Conservation (phyloP, 257 asterid species). For the Gentiana dahurica region DNA sequence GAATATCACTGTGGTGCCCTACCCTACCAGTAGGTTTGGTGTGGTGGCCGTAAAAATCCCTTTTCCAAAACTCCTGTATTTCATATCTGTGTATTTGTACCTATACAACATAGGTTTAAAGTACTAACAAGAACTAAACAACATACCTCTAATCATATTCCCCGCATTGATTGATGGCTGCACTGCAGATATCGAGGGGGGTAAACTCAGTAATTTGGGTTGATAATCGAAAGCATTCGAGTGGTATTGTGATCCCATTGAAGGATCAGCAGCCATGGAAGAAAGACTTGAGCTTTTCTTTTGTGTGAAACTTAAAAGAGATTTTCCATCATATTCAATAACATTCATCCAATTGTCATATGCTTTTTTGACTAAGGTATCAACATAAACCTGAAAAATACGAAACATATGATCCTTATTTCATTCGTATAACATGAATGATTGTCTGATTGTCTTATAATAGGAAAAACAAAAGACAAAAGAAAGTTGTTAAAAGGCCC, state of each 20-base stretch:
- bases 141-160: slow-evolving; percentile 51
- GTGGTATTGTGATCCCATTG: slow-evolving; percentile 35
- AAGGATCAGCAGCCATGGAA: slow-evolving; percentile 25
- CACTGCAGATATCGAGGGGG: slow-evolving; percentile 46
- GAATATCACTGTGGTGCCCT: too few relatives aligned
- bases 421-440: too few relatives aligned
- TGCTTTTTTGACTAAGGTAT: slow-evolving; percentile 80
- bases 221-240: slow-evolving; percentile 44
- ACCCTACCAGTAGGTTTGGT: too few relatives aligned
- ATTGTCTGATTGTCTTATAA: too few relatives aligned
- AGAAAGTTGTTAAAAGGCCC: too few relatives aligned
- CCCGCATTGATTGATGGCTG: slow-evolving; percentile 45
- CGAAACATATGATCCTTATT: slow-evolving; percentile 5
- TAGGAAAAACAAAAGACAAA: too few relatives aligned
- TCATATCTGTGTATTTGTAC: too few relatives aligned
- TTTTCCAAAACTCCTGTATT: too few relatives aligned
- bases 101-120: too few relatives aligned
- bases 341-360: slow-evolving; percentile 89
- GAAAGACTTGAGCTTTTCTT: slow-evolving; percentile 29
- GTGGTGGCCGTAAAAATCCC: too few relatives aligned
- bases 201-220: slow-evolving; percentile 40
- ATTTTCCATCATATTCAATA: slow-evolving; percentile 81
- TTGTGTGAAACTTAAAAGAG: slow-evolving; percentile 54
- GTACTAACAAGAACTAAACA: neutral
- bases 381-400: slow-evolving; percentile 59